Evolutionary conservation across 2,329 filamentous ascomycete species (phyloP).

Genomic region (Aspergillus japonicus): DNA sequence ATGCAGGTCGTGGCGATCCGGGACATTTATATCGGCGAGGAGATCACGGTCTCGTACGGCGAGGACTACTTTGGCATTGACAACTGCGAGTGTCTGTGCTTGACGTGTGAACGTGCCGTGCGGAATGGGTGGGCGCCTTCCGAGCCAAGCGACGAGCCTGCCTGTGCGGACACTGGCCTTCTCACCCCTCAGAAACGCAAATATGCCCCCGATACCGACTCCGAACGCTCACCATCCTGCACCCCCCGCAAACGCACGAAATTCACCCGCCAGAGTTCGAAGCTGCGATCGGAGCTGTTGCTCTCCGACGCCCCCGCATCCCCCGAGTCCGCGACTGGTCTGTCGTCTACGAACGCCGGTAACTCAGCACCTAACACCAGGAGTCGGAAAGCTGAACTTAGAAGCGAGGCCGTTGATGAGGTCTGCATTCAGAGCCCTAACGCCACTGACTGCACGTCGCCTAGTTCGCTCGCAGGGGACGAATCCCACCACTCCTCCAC

Average conservation of each 20-base stretch:
- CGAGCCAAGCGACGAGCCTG: slow-evolving; percentile 30
- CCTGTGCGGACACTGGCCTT: slow-evolving; percentile 14
- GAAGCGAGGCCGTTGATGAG: slow-evolving; percentile 9
- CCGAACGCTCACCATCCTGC: slow-evolving; percentile 24
- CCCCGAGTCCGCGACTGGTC: slow-evolving; percentile 20
- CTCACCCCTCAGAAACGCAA: slow-evolving; percentile 31
- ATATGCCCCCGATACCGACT: slow-evolving; percentile 26
- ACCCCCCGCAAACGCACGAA: slow-evolving; percentile 36
- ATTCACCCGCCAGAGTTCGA: slow-evolving; percentile 36
- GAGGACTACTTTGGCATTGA: slow-evolving; percentile 93
- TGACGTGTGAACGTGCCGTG: slow-evolving; percentile 72
- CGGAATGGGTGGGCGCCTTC: slow-evolving; percentile 78
- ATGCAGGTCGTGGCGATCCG: slow-evolving; percentile 86
- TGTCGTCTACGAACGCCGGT: slow-evolving; percentile 6
- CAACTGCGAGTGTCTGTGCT: slow-evolving; percentile 92
- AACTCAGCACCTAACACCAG: background rate
- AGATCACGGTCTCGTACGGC: slow-evolving; percentile 95
- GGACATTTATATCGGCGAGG: slow-evolving; percentile 81
- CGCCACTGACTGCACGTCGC: slow-evolving; percentile 26
- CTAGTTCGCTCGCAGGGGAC: slow-evolving; percentile 28
- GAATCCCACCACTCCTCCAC: slow-evolving; percentile 34
- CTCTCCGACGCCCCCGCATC: slow-evolving; percentile 29
- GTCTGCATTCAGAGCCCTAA: slow-evolving; percentile 12
- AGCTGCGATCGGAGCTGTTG: slow-evolving; percentile 38
- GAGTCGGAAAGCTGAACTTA: background rate